Conservation (phyloP, 257 asterid genomes). For the Anisodus tanguticus region DNA sequence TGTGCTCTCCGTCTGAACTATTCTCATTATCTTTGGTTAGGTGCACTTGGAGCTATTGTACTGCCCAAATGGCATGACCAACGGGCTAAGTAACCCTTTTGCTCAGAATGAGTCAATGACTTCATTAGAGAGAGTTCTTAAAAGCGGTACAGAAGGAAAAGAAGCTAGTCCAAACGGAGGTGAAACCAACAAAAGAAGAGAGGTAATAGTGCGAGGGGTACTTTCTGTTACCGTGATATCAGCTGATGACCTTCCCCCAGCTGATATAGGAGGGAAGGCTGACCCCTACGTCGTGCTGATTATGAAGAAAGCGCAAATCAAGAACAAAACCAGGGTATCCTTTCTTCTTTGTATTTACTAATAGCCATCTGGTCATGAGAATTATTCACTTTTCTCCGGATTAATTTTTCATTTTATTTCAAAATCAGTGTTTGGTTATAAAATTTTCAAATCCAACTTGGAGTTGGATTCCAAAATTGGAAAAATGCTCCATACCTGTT, state of each 20-base stretch:
- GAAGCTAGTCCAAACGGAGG: constrained; percentile 40
- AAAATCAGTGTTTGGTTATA: too few relatives aligned
- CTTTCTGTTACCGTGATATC: constrained; percentile 83
- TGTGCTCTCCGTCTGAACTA: background rate
- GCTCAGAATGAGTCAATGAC: constrained; percentile 80
- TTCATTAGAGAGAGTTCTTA: constrained; percentile 69
- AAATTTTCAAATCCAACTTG: too few relatives aligned
- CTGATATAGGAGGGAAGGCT: constrained; percentile 78
- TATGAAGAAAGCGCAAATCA: constrained; percentile 79
- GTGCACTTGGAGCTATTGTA: constrained; percentile 93
- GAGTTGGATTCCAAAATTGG: too few relatives aligned
- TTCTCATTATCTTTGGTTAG: constrained; percentile 41
- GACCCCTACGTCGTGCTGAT: constrained; percentile 85
- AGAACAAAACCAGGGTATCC: constrained; percentile 77
- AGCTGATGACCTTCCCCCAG: constrained; percentile 77
- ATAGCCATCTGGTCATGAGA: too few relatives aligned
- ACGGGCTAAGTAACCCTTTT: constrained; percentile 49
- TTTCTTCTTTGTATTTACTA: background rate
- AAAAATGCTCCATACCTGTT: too few relatives aligned
- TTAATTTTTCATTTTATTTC: too few relatives aligned
- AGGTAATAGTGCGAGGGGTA: constrained; percentile 81
- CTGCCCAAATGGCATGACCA: constrained; percentile 60
- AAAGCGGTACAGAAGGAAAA: constrained; percentile 47
- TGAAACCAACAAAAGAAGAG: constrained; percentile 44
- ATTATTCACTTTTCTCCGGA: too few relatives aligned